phyloP scores from a whole-genome alignment of 2,329 filamentous ascomycete species.

The Trichoderma sp. region DNA sequence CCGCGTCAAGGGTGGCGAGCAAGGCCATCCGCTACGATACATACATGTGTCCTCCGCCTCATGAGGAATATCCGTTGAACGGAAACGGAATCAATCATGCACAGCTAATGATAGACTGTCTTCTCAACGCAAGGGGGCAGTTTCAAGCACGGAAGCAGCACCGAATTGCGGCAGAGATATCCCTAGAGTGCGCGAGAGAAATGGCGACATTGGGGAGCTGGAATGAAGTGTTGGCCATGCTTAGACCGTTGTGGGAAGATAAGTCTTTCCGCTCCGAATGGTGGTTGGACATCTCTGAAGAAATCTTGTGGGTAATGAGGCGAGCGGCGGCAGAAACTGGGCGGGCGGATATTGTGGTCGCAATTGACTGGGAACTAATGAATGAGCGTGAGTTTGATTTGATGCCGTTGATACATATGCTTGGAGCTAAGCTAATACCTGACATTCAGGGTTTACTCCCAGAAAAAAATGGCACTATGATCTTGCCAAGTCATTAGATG shows the following conservation, averaged over 20 bases:
- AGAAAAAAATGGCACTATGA: constrained; percentile 61
- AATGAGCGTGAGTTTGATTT: constrained; percentile 47
- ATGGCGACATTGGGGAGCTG: constrained; percentile 49
- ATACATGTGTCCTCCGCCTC: constrained; percentile 63
- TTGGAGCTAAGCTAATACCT: background rate
- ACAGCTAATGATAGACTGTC: constrained; percentile 51
- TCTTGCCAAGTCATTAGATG: constrained; percentile 55
- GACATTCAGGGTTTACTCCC: constrained; percentile 48
- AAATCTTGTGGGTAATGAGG: constrained; percentile 60
- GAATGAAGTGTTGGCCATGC: constrained; percentile 51
- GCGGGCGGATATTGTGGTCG: constrained; percentile 54
- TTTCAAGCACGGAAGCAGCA: constrained; percentile 54
- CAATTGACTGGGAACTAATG: constrained; percentile 65
- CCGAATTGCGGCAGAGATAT: constrained; percentile 54
- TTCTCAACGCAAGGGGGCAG: constrained; percentile 51
- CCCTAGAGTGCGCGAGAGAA: constrained; percentile 57
- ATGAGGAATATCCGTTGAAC: constrained; percentile 55
- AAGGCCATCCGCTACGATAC: constrained; percentile 59
- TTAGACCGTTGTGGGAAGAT: constrained; percentile 57
- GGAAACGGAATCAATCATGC: constrained; percentile 54
- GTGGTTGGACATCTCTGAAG: constrained; percentile 59
- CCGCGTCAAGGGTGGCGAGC: constrained; percentile 45
- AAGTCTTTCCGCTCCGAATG: constrained; percentile 55
- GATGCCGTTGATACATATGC: background rate
- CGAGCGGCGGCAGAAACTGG: constrained; percentile 52